Evolutionary conservation across 257 asterid species (phyloP).

Genomic region (Solanum etuberosum): DNA sequence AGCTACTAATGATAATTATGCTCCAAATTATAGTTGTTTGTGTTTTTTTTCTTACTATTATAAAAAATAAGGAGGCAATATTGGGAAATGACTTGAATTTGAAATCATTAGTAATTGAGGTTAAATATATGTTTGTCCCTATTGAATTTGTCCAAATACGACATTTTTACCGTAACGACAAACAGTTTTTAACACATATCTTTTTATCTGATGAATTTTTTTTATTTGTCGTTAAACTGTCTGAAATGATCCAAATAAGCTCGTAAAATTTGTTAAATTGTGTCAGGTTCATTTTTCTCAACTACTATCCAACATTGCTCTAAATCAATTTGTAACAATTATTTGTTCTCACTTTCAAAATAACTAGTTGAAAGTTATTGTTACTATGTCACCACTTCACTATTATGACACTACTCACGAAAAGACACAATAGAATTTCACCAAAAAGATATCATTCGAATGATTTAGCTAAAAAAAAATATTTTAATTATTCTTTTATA

Average conservation of each 20-base stretch:
- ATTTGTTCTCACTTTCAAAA: not conserved
- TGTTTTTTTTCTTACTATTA: too few relatives aligned
- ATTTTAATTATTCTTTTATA: not conserved
- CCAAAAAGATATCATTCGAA: not conserved
- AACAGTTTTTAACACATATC: not conserved
- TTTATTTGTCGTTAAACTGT: not conserved
- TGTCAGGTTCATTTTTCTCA: not conserved
- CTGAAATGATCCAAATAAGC: not conserved
- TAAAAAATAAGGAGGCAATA: too few relatives aligned
- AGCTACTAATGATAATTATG: not conserved
- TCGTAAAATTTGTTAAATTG: not conserved
- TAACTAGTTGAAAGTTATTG: not conserved
- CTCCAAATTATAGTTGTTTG: not conserved
- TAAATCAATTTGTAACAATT: not conserved
- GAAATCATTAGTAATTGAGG: not conserved
- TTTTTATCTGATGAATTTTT: too few relatives aligned
- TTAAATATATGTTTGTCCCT: too few relatives aligned
- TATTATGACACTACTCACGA: not conserved
- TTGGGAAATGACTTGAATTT: too few relatives aligned
- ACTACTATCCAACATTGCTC: not conserved
- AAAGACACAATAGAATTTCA: not conserved
- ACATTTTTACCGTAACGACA: too few relatives aligned
- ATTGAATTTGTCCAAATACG: not conserved
- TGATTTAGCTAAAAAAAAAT: too few relatives aligned
- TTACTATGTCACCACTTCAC: not conserved